These are phyloP conservation scores for Dipodascus albidus DNA, from an alignment of 805 yeast genomes.

Conservation along the genomic window DNA sequence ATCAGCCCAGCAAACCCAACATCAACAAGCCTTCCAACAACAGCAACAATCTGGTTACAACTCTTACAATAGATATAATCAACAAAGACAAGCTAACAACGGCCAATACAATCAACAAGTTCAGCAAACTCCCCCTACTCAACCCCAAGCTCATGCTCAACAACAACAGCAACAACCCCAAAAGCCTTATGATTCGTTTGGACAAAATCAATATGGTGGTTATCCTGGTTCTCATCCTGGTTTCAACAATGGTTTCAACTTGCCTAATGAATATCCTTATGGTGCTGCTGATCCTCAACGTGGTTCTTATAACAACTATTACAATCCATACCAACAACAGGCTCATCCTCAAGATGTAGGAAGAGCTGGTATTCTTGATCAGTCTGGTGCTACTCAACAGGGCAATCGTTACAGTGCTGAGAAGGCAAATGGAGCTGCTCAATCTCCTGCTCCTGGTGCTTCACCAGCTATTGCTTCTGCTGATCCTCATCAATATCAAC, in stretches of 20 bases:
- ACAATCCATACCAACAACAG: slow-evolving; percentile 14
- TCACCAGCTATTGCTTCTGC: slow-evolving; percentile 12
- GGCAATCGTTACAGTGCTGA: slow-evolving; percentile 8
- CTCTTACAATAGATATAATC: slow-evolving; percentile 4
- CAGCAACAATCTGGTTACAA: slow-evolving; percentile 11
- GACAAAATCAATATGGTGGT: slow-evolving; percentile 11
- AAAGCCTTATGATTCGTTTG: slow-evolving; percentile 8
- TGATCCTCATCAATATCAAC: slow-evolving; percentile 11
- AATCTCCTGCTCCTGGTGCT: slow-evolving; percentile 15
- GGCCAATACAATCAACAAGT: slow-evolving; percentile 9
- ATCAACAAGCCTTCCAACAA: slow-evolving; percentile 12
- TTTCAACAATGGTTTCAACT: slow-evolving; percentile 10
- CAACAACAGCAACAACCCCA: slow-evolving; percentile 10
- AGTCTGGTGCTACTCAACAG: slow-evolving; percentile 4
- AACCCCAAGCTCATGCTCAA: slow-evolving; percentile 10
- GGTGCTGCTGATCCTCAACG: slow-evolving; percentile 13
- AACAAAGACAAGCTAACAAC: not conserved
- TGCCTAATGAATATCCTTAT: slow-evolving; percentile 13
- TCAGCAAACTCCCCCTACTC: slow-evolving; percentile 17
- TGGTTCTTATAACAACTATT: slow-evolving; percentile 11
- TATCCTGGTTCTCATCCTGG: slow-evolving; percentile 16
- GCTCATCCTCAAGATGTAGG: slow-evolving; percentile 6
- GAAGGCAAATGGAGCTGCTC: slow-evolving; percentile 8
- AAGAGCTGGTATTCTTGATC: slow-evolving; percentile 2
- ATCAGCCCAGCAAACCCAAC: slow-evolving; percentile 11